Base-by-base conservation (phyloP, 1,284 basidiomycete genomes). In the Mycosarcoma mackinlayi region DNA sequence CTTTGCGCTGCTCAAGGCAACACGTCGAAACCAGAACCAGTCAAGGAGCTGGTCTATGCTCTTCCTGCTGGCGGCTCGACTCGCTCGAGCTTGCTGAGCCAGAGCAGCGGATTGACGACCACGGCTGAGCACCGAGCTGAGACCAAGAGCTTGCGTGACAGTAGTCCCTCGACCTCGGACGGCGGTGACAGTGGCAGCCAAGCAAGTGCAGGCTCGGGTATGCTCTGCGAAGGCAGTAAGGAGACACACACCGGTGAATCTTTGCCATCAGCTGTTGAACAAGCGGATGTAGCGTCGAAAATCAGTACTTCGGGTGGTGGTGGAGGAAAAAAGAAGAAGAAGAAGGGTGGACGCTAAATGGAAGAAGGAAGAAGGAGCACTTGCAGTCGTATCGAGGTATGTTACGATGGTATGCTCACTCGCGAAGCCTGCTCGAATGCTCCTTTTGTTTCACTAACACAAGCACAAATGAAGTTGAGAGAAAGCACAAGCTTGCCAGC, bases 161-260 rank as follows among this genome's bases (percentile, higher is more conserved):
- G 53, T 39, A 58, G 65, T 46, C 46, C 59, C 1, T 58, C 58
- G 21, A 48, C 30, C 33, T 62, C 65, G 50, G 54, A 58, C 4
- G 53, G 46, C 4, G 49, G 39, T 14, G 45, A 52, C 34, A 58
- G 51, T 50, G 65, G 27, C 18, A 69, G 53, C 13, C 61, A 64
- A 37, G 23, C 18, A 5, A 61, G 60, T 14, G 49, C 38, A 9
- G 52, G 44, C 11, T 70, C 67, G 10, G 61, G 61, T 25, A 33
- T 56, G 35, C 51, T 65, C 4, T 56, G 54, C 44, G 62, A 71
- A 45, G 62, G 62, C 21, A 54, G 50, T 46, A 71, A 65, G 37
- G 62, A 61, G 35, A 65, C 62, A 30, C 48, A 60, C 18, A 60
- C 57, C 5, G 21, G 27, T n/a, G 50, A 48, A 16, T 35, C 14